A percentile compares a stretch with the other conserved stretches of the same genome.
These are phyloP conservation scores for Draba incana DNA, from an alignment of 345 rosid species.

Conservation along the genomic window DNA sequence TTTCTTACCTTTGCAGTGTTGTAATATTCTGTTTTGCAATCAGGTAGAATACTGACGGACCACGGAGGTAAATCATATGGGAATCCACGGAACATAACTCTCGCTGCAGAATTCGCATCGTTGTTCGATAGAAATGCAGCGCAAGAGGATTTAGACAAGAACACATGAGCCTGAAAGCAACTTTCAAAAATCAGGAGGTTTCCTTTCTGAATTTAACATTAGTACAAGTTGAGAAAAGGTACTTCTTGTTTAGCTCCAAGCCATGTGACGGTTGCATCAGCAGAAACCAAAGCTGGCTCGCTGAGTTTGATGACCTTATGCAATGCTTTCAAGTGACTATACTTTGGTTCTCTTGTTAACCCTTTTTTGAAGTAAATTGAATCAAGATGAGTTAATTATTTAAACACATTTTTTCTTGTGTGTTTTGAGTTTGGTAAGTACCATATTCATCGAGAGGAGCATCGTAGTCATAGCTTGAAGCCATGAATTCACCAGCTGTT, in stretches of 20 bases:
- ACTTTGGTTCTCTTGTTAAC: slow-evolving; percentile 74
- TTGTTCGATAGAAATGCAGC: slow-evolving; percentile 91
- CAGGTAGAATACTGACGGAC: slow-evolving; percentile 93
- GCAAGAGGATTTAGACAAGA: slow-evolving; percentile 58
- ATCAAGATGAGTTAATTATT: slow-evolving; percentile 18
- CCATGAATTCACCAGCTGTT: slow-evolving; percentile 95
- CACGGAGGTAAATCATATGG: slow-evolving; percentile 82
- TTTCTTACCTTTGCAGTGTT: slow-evolving; percentile 81
- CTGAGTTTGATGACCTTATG: slow-evolving; percentile 82
- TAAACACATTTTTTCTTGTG: not conserved
- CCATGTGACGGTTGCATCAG: slow-evolving; percentile 53
- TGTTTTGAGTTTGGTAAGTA: slow-evolving; percentile 32
- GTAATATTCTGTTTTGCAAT: slow-evolving; percentile 74
- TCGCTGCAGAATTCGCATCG: slow-evolving; percentile 51
- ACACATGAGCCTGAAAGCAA: slow-evolving; percentile 68
- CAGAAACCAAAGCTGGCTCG: slow-evolving; percentile 82
- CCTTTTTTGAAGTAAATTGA: slow-evolving; percentile 45
- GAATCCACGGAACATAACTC: slow-evolving; percentile 57
- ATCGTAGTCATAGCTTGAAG: slow-evolving; percentile 96
- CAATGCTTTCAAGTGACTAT: slow-evolving; percentile 87
- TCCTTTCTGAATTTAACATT: not conserved
- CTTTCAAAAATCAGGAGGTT: slow-evolving; percentile 13
- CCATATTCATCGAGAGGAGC: slow-evolving; percentile 98
- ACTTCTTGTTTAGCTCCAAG: slow-evolving; percentile 88
- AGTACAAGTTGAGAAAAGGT: not conserved